Evolutionary conservation across 139 green algal species (phyloP).

Genomic region (Micractinium sp.): DNA sequence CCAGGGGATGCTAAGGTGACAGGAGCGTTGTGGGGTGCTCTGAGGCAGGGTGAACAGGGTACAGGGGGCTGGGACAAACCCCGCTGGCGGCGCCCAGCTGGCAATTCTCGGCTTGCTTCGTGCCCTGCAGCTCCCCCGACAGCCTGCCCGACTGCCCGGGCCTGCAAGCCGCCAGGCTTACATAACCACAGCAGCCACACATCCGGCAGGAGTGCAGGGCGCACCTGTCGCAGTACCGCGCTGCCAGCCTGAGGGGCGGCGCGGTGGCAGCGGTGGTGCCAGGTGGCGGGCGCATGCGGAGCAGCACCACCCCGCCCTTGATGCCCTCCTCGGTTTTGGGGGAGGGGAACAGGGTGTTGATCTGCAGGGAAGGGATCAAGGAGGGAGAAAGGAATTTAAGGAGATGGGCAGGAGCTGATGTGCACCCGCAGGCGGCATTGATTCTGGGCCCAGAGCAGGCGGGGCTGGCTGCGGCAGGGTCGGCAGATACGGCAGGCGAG

Average conservation of each 20-base stretch:
- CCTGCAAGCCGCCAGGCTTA: not conserved
- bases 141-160: no score
- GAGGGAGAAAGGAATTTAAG: not conserved
- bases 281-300: slow-evolving; percentile 19
- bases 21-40: not conserved
- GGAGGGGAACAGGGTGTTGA: slow-evolving; percentile 45
- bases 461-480: no score
- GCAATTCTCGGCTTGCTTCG: not conserved
- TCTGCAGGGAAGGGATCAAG: not conserved
- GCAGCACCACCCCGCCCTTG: slow-evolving; percentile 47
- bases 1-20: not conserved
- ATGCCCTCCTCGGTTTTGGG: slow-evolving; percentile 45
- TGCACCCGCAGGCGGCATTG: not conserved
- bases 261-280: not conserved
- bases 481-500: no score
- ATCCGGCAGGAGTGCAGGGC: not conserved
- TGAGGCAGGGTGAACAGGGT: not conserved
- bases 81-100: no score
- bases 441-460: no score
- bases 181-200: not conserved
- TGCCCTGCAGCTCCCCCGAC: no score
- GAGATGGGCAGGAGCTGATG: not conserved
- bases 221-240: slow-evolving; percentile 22
- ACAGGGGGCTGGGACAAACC: not conserved
- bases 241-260: slow-evolving; percentile 24